Evolutionary conservation across 2,329 filamentous ascomycete species (phyloP), one percentile per base, ranked within the genome.

Genomic region (Tricladium varicosporioides): DNA sequence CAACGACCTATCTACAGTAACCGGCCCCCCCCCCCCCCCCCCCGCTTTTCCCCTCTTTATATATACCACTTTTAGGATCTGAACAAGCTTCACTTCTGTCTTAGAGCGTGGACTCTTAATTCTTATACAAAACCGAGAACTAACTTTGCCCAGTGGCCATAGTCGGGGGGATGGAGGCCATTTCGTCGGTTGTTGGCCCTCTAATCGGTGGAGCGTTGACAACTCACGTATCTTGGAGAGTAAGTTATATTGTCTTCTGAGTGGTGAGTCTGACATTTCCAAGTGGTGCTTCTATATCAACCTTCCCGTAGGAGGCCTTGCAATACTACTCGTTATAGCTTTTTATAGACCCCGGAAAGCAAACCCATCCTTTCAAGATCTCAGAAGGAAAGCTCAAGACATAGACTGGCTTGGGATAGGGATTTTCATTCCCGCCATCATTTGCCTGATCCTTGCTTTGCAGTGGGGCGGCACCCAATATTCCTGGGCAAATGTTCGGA

Each of bases 191-290:
- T 36, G 52, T 62, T 31, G 76, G 65, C 55, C 65, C 65, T 4
- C 45, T 67, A 10, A 45, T 75, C 11, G 75, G 75, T 36, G 75
- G 74, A 16, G 73, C 68, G 10, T 75, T 74, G 53, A 76, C 72
- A n/a, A 44, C 53, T 27, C 33, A 56, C 9, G 50, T 56, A 59
- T 68, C 57, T 62, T 68, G 65, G 65, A 54, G 65, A 51, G 36
- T 40, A 40, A 40, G 36, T 40, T 10, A 40, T 40, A 40, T 40
- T 40, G 36, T 40, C 36, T 40, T 5, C 36, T 40, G 9, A 40
- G 36, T 4, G 36, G 36, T 40, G 36, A 10, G 36, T 40, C 36
- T 40, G 36, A 40, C 36, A 40, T 40, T 40, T 40, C 36, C 36
- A 40, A 40, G 36, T 68, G 65, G 65, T 67, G 65, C 48, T 64